Conservation (phyloP, 345 rosid genomes). For the Citrus mangshanensis region DNA sequence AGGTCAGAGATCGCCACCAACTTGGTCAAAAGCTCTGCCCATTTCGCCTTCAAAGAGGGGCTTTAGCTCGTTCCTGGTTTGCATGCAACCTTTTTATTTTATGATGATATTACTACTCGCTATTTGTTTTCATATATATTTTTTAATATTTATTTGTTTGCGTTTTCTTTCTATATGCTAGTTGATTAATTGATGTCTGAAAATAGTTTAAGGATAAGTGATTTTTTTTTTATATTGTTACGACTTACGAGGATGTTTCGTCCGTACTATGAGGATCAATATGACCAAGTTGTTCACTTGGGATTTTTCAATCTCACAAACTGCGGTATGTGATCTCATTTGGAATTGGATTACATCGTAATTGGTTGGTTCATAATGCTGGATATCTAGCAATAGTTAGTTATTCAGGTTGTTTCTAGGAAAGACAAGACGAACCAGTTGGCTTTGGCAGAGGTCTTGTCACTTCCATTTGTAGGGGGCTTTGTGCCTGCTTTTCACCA, state of each 20-base stretch:
- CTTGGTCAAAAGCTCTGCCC: slow-evolving; percentile 10
- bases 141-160: too few relatives aligned
- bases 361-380: not conserved
- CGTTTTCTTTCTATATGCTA: not conserved
- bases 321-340: not conserved
- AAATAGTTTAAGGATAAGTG: too few relatives aligned
- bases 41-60: slow-evolving; percentile 14
- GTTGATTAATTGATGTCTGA: not conserved
- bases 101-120: not conserved
- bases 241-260: too few relatives aligned
- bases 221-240: too few relatives aligned
- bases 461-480: not conserved
- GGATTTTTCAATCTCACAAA: not conserved
- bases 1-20: not conserved
- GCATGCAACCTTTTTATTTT: not conserved
- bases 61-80: slow-evolving; percentile 20
- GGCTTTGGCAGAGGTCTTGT: not conserved
- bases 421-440: not conserved
- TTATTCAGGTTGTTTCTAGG: too few relatives aligned
- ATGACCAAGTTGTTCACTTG: not conserved
- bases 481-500: not conserved
- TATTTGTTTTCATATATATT: not conserved
- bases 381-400: not conserved
- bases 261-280: not conserved
- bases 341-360: not conserved